Conservation (phyloP, 805 yeast species). For the Suhomyces kilbournensis region DNA sequence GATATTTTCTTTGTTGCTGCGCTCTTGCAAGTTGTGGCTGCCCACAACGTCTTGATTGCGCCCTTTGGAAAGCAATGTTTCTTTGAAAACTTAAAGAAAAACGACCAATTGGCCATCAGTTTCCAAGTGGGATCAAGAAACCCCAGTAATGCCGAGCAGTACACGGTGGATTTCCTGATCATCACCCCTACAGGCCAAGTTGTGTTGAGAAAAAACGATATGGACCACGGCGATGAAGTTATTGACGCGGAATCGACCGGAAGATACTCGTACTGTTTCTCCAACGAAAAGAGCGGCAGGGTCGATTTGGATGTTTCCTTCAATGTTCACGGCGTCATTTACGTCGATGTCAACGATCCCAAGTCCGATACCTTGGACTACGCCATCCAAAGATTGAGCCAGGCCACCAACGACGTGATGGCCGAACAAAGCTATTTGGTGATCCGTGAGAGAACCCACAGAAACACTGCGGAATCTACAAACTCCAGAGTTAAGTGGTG, state of each 20-base stretch:
- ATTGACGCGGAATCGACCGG: conserved; percentile 67
- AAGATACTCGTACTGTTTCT: conserved; percentile 83
- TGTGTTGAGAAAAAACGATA: conserved; percentile 48
- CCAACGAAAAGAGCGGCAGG: conserved; percentile 72
- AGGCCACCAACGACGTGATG: conserved; percentile 79
- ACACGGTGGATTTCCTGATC: conserved; percentile 59
- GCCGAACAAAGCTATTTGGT: conserved; percentile 92
- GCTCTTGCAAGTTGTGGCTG: conserved; percentile 22
- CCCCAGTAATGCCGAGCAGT: conserved; percentile 63
- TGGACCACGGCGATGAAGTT: conserved; percentile 78
- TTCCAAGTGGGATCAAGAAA: conserved; percentile 94
- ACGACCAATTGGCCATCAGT: conserved; percentile 82
- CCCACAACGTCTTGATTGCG: conserved; percentile 81
- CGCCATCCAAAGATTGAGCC: conserved; percentile 72
- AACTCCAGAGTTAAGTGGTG: conserved; percentile 97
- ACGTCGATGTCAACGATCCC: conserved; percentile 75
- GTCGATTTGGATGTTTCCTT: conserved; percentile 89
- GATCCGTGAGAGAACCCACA: conserved; percentile 93
- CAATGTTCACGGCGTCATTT: conserved; percentile 91
- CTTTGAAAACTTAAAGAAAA: conserved; percentile 74
- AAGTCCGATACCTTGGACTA: conserved; percentile 77
- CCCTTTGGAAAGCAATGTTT: conserved; percentile 86
- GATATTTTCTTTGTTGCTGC: conserved; percentile 2
- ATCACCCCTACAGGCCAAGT: conserved; percentile 45
- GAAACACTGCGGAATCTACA: conserved; percentile 98